These are phyloP conservation scores for Brassica incana DNA, from an alignment of 345 rosid species.

Conservation along the genomic window DNA sequence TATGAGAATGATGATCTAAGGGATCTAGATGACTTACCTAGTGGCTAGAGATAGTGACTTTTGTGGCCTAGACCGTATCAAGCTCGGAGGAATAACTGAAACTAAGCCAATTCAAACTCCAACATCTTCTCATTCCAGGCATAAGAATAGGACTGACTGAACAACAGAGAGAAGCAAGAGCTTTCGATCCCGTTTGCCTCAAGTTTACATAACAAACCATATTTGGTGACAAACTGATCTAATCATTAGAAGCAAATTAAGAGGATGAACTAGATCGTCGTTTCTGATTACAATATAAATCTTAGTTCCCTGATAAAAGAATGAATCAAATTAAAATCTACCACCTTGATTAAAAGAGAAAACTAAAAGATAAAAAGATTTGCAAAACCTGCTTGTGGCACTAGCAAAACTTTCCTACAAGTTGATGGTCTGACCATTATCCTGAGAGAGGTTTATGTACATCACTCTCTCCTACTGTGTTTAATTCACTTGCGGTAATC, in stretches of 20 bases:
- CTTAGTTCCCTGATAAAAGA: conserved; percentile 32
- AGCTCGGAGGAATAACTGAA: not conserved
- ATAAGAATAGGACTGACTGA: not conserved
- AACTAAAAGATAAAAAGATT: conserved; percentile 10
- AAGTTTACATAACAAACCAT: not conserved
- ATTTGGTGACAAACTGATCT: not conserved
- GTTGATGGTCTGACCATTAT: conserved; percentile 24
- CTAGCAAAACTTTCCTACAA: conserved; percentile 42
- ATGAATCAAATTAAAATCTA: conserved; percentile 35
- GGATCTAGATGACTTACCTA: too few species aligned
- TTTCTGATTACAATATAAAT: conserved; percentile 26
- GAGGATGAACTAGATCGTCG: conserved; percentile 17
- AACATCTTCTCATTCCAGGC: not conserved
- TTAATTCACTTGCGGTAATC: conserved; percentile 49
- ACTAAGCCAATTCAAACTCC: not conserved
- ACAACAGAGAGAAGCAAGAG: not conserved
- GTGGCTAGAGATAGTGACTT: too few species aligned
- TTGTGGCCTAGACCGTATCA: not conserved
- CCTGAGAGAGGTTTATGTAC: conserved; percentile 39
- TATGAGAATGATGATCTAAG: too few species aligned
- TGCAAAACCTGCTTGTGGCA: conserved; percentile 33
- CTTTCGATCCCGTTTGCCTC: too few species aligned
- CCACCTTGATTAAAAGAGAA: not conserved
- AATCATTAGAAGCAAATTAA: conserved; percentile 29
- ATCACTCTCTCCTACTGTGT: conserved; percentile 33